Conservation (phyloP, 2,329 filamentous ascomycete genomes). For the Cordyceps militaris region DNA sequence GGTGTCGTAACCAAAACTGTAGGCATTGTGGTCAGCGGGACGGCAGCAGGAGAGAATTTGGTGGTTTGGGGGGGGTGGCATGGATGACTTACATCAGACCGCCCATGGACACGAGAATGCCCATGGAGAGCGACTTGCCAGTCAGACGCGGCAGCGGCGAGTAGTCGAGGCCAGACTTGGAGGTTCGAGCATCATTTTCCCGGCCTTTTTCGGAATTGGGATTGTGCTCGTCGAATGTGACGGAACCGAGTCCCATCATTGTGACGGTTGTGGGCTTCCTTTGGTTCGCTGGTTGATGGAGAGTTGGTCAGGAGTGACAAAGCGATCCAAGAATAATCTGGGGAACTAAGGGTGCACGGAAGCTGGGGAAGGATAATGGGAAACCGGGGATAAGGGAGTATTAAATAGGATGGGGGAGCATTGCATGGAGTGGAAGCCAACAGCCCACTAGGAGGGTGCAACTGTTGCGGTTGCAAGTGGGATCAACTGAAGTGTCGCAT, state of each 20-base stretch:
- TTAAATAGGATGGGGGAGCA: background rate
- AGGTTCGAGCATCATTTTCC: conserved; percentile 23
- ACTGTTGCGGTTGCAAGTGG: too few species aligned
- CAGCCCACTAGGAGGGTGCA: too few species aligned
- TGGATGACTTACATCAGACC: conserved; percentile 32
- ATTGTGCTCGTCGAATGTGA: conserved; percentile 37
- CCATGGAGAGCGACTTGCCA: conserved; percentile 30
- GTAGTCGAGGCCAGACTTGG: conserved; percentile 34
- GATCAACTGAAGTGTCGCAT: too few species aligned
- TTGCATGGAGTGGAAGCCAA: too few species aligned
- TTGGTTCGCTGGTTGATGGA: background rate
- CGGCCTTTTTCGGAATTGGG: conserved; percentile 31
- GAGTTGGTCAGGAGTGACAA: background rate
- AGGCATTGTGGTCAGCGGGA: background rate
- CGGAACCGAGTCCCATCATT: conserved; percentile 17
- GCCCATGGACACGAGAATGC: conserved; percentile 37
- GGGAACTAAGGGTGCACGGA: background rate
- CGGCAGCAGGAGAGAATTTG: background rate
- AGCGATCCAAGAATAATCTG: background rate
- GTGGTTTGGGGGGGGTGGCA: background rate
- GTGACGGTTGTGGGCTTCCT: background rate
- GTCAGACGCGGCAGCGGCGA: conserved; percentile 36
- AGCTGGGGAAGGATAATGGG: background rate
- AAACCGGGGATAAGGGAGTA: background rate
- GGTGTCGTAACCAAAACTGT: conserved; percentile 40